These are phyloP conservation scores for Blastobotrys americana DNA, from an alignment of 805 yeast species.

Conservation along the genomic window DNA sequence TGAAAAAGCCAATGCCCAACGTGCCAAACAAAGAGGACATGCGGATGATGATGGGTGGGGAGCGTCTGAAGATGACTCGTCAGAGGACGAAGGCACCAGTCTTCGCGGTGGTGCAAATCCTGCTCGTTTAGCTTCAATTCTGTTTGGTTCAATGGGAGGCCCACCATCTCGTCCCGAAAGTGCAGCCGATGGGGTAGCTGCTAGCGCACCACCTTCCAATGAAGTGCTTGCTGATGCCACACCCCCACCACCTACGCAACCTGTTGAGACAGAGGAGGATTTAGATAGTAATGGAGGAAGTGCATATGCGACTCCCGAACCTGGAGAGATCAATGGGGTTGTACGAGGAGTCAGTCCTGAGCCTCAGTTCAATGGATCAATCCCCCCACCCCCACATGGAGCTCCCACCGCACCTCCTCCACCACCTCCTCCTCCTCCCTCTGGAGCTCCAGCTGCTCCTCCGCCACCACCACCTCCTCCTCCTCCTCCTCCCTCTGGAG, in stretches of 20 bases:
- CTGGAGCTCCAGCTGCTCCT: conserved; percentile 29
- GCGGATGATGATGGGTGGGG: conserved; percentile 25
- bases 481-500: conserved; percentile 23
- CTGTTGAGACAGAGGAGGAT: conserved; percentile 27
- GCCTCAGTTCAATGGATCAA: conserved; percentile 10
- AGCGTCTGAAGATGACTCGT: conserved; percentile 23
- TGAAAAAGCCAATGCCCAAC: conserved; percentile 17
- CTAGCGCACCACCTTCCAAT: conserved; percentile 20
- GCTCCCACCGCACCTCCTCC: conserved; percentile 33
- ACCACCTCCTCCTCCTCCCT: conserved; percentile 31
- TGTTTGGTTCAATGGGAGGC: conserved; percentile 37
- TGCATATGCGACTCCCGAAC: conserved; percentile 16
- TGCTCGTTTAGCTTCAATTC: conserved; percentile 35
- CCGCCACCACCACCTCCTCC: conserved; percentile 29
- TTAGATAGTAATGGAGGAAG: not conserved
- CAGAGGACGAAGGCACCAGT: conserved; percentile 25
- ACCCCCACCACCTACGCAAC: conserved; percentile 27
- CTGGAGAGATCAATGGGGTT: conserved; percentile 18
- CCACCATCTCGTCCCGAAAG: not conserved
- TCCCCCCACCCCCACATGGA: conserved; percentile 29
- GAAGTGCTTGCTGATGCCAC: conserved; percentile 26
- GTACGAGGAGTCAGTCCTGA: not conserved
- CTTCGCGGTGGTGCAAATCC: conserved; percentile 32
- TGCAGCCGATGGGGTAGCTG: conserved; percentile 6
- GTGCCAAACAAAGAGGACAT: conserved; percentile 29